Conservation (phyloP, 2,329 filamentous ascomycete species). For the Tolypocladium ovalisporum region DNA sequence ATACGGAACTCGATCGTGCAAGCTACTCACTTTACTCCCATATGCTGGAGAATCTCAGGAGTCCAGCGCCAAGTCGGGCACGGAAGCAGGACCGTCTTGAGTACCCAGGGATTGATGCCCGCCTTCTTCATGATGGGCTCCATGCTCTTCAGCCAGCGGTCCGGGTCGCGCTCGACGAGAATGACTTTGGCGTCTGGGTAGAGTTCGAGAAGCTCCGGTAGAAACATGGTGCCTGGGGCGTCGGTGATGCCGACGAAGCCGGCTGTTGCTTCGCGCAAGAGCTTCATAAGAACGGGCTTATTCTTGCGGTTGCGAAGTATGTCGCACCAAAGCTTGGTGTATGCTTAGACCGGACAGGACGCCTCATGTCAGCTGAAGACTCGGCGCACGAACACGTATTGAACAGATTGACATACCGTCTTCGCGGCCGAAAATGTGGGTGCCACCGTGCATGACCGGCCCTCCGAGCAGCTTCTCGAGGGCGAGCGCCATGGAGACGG, state of each 20-base stretch:
- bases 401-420: conserved; percentile 13
- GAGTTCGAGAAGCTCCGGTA: conserved; percentile 32
- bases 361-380: neutral
- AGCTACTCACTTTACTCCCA: neutral
- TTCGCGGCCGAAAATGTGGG: conserved; percentile 21
- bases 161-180: conserved; percentile 23
- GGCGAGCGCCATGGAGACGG: conserved; percentile 34
- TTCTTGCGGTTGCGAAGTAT: conserved; percentile 7
- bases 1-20: too few relatives aligned
- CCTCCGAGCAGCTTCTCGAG: conserved; percentile 34
- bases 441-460: conserved; percentile 38
- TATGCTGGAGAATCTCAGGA: neutral
- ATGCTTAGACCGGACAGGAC: neutral
- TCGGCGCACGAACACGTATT: neutral
- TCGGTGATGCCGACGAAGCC: conserved; percentile 38
- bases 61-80: conserved; percentile 7
- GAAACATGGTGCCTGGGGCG: conserved; percentile 26
- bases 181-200: conserved; percentile 39
- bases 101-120: neutral
- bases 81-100: conserved; percentile 5
- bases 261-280: conserved; percentile 22
- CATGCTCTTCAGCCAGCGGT: conserved; percentile 23
- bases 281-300: conserved; percentile 14
- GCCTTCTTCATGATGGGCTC: conserved; percentile 7
- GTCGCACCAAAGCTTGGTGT: conserved; percentile 5